phyloP scores from a whole-genome alignment of 2,329 filamentous ascomycete genomes.

The Trichophaea hybrida region DNA sequence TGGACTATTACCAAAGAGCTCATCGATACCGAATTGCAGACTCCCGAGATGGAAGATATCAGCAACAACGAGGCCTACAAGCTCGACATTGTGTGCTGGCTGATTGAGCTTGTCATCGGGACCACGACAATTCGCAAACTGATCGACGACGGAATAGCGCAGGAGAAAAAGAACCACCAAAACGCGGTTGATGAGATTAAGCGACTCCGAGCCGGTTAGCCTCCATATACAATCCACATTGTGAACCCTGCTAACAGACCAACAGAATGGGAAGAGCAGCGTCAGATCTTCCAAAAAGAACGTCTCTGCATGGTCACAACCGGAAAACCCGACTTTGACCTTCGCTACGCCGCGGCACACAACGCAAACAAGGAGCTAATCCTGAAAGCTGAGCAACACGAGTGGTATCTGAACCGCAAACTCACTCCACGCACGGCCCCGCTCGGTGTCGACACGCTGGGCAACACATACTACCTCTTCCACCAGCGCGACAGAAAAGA shows the following conservation, averaged over 20 bases:
- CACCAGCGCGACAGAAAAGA: conserved; percentile 14
- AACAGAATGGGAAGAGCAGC: conserved; percentile 17
- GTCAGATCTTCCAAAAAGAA: conserved; percentile 14
- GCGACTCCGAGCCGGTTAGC: conserved; percentile 15
- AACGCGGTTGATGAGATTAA: conserved; percentile 10
- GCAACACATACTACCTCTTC: conserved; percentile 21
- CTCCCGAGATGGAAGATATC: conserved; percentile 2
- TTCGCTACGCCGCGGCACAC: conserved; percentile 12
- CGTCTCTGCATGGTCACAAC: conserved; percentile 10
- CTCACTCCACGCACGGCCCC: conserved; percentile 10
- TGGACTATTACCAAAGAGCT: conserved; percentile 12
- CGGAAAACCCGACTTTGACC: conserved; percentile 15
- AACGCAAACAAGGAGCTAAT: conserved; percentile 14
- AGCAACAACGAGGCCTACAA: conserved; percentile 6
- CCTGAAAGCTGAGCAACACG: conserved; percentile 9
- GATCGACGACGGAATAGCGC: conserved; percentile 11
- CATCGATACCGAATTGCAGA: conserved; percentile 4
- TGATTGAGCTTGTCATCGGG: conserved; percentile 7
- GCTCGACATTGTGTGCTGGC: conserved; percentile 12
- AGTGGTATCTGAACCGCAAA: conserved; percentile 18
- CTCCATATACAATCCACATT: not conserved
- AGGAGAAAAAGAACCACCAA: conserved; percentile 11
- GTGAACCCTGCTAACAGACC: not conserved
- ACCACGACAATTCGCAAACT: conserved; percentile 8
- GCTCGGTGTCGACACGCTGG: conserved; percentile 15